Evolutionary conservation across 2,329 filamentous ascomycete genomes (phyloP).

Genomic region (Ophiostoma angusticollis): DNA sequence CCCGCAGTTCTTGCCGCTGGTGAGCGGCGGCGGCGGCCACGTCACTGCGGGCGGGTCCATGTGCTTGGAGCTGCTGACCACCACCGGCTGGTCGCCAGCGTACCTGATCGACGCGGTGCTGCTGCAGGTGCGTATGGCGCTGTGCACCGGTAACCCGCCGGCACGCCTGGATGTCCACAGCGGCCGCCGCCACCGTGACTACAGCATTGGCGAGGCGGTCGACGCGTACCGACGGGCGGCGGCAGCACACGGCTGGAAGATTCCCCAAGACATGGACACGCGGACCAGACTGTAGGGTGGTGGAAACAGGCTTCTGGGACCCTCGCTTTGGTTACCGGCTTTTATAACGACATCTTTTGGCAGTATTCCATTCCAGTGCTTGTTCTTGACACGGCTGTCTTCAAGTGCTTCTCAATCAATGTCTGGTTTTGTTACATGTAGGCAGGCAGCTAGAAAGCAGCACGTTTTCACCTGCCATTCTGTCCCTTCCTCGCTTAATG

Average conservation of each 20-base stretch:
- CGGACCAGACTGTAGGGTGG: too few species aligned
- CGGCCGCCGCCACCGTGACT: slow-evolving; percentile 30
- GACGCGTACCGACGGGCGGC: slow-evolving; percentile 62
- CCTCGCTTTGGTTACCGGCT: too few species aligned
- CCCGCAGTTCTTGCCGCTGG: slow-evolving; percentile 64
- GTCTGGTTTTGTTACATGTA: too few species aligned
- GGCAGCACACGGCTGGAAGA: slow-evolving; percentile 54
- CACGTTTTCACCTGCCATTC: too few species aligned
- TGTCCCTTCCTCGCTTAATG: too few species aligned
- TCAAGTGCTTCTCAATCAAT: too few species aligned
- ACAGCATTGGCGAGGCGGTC: slow-evolving; percentile 57
- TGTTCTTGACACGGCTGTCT: too few species aligned
- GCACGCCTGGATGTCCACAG: slow-evolving; percentile 44
- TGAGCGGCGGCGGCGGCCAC: slow-evolving; percentile 66
- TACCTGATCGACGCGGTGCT: slow-evolving; percentile 67
- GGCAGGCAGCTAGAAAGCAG: too few species aligned
- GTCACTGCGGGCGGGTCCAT: slow-evolving; percentile 75
- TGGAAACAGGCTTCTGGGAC: too few species aligned
- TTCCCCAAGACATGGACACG: not conserved
- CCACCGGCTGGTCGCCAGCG: slow-evolving; percentile 65
- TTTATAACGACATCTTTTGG: too few species aligned
- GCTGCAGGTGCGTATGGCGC: slow-evolving; percentile 66
- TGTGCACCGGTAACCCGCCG: slow-evolving; percentile 58
- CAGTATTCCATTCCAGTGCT: too few species aligned
- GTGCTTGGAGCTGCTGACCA: slow-evolving; percentile 74